These are phyloP conservation scores for Acanthamoeba polyphaga DNA, from an alignment of 208 protist species.

Conservation along the genomic window DNA sequence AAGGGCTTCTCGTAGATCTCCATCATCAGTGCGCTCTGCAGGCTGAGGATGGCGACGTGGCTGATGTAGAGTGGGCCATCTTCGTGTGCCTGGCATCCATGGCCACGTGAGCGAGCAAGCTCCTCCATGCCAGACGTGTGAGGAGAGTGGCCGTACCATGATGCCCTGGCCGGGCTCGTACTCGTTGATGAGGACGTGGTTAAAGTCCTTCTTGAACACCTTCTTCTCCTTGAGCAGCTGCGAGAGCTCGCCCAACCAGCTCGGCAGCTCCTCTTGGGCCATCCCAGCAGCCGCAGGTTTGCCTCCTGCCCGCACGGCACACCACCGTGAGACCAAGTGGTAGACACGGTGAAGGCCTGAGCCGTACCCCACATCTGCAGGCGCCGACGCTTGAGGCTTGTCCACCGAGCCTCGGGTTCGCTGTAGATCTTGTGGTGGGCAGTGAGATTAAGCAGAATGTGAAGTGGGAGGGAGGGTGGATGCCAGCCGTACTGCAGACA, in stretches of 20 bases:
- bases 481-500: not conserved
- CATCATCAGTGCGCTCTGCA: constrained; percentile 36
- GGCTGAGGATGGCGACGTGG: constrained; percentile 59
- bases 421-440: not conserved
- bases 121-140: not conserved
- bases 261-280: not conserved
- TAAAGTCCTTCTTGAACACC: constrained; percentile 39
- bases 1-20: constrained; percentile 47
- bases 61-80: constrained; percentile 49
- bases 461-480: too few relatives aligned
- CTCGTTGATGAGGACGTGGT: constrained; percentile 65
- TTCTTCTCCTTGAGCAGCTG: not conserved
- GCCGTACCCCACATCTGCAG: constrained; percentile 43
- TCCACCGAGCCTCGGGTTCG: constrained; percentile 12
- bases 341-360: not conserved
- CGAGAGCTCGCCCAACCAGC: constrained; percentile 12
- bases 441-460: too few relatives aligned
- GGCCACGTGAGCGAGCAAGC: not conserved
- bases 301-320: not conserved
- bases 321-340: not conserved
- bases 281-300: not conserved
- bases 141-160: not conserved
- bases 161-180: constrained; percentile 65
- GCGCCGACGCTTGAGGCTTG: not conserved
- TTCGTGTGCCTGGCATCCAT: not conserved